phyloP scores from a whole-genome alignment of 2,329 filamentous ascomycete genomes.

The Talaromyces verruculosus region DNA sequence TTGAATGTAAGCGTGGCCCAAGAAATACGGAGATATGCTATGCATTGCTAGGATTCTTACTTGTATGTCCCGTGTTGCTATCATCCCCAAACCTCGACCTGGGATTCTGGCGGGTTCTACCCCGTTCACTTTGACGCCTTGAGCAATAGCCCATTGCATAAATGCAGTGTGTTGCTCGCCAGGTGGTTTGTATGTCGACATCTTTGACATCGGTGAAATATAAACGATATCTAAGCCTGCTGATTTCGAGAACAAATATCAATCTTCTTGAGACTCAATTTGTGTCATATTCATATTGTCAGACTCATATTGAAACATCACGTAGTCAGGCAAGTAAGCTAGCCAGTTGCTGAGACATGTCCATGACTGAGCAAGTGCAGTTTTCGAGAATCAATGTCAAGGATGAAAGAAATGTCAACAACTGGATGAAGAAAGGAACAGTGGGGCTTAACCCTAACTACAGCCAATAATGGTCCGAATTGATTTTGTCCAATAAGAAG shows the following conservation, averaged over 20 bases:
- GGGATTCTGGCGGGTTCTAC: slow-evolving; percentile 67
- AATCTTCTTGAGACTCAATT: neutral
- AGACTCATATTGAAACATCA: neutral
- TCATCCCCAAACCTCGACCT: slow-evolving; percentile 74
- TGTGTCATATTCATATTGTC: too few species aligned
- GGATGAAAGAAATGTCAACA: slow-evolving; percentile 3
- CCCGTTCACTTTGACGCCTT: slow-evolving; percentile 66
- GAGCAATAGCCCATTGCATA: slow-evolving; percentile 64
- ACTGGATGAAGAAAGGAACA: neutral
- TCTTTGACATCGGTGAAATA: neutral
- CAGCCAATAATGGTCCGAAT: neutral
- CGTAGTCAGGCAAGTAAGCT: too few species aligned
- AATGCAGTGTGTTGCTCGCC: slow-evolving; percentile 54
- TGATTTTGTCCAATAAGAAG: neutral
- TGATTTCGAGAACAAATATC: neutral
- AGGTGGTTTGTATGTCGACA: slow-evolving; percentile 23
- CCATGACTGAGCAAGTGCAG: neutral
- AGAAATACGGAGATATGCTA: neutral
- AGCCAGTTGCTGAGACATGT: neutral
- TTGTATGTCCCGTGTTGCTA: slow-evolving; percentile 66
- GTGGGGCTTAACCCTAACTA: neutral
- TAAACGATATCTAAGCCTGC: neutral
- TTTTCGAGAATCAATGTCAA: neutral
- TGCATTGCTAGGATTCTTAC: slow-evolving; percentile 44
- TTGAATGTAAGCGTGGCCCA: too few species aligned